Base-by-base conservation (phyloP, 2,329 filamentous ascomycete species). In the Monilinia laxa region DNA sequence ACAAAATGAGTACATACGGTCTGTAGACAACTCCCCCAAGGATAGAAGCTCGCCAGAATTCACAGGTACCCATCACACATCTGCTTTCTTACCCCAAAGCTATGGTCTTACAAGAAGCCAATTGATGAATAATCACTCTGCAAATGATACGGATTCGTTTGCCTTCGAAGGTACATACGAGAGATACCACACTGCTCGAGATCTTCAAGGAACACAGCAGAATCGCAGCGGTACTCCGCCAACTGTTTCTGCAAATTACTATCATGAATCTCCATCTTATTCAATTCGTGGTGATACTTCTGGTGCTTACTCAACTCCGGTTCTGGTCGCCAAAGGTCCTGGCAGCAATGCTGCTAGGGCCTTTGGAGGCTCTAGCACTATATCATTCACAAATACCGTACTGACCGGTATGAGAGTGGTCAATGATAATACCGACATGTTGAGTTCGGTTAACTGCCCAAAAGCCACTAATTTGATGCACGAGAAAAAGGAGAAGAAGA, bases 91-190 rank as follows among this genome's bases (percentile, higher is more conserved):
- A 6, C 45, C 45, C 11, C n/a, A 14, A 3, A 1, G 4, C 4
- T 18, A 40, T 20, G 45, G 14, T 7, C 35, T 51, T 20, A 62
- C 58, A 10, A 31, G 58, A 12, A 62, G 51, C 11, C 45, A 62
- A 14, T 23, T 62, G n/a, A n/a, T 16, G 14, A 45, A 25, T 31
- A 62, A n/a, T 38, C 45, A 62, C 18, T 62, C 58, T 20, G 51
- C n/a, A 23, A 38, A 62, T 4, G 58, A 62, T 18, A 11, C 38
- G 10, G 58, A 62, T 18, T 60, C 57, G 3, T 60, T 60, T 38
- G 28, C n/a, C 5, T 35, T 60, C 28, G 57, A 60, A 18, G 38
- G 42, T 16, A 62, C 45, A 10, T 52, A 40, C 25, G 58, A 62
- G 20, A 45, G 45, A 1, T 49, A 51, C 3, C 47, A 62, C 38